phyloP scores from a whole-genome alignment of 768 basidiomycete species.

The Grammothele lineata region DNA sequence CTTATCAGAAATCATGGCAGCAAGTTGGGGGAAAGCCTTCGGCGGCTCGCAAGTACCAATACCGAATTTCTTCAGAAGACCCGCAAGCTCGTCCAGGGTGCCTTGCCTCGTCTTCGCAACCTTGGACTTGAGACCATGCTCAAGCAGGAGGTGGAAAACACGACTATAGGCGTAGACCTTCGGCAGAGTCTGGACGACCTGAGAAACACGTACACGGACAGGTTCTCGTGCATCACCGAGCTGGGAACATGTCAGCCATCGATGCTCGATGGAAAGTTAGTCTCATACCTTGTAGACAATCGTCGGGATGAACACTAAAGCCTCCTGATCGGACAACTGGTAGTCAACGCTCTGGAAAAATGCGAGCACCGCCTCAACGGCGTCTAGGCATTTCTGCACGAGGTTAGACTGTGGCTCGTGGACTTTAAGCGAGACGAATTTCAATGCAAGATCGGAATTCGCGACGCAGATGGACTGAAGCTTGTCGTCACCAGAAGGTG shows the following conservation, averaged over 20 bases:
- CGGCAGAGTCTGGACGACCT: conserved; percentile 79
- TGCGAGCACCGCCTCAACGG: conserved; percentile 71
- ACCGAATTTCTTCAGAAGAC: conserved; percentile 77
- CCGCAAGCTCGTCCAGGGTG: conserved; percentile 75
- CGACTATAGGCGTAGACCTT: conserved; percentile 93
- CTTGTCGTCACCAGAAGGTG: conserved; percentile 52
- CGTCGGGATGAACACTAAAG: conserved; percentile 83
- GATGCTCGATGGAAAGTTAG: background rate
- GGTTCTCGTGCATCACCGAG: conserved; percentile 90
- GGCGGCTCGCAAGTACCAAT: conserved; percentile 75
- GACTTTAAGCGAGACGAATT: conserved; percentile 88
- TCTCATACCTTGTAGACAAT: conserved; percentile 75
- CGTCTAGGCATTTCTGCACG: conserved; percentile 82
- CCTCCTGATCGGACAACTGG: conserved; percentile 83
- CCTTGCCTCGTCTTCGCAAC: conserved; percentile 91
- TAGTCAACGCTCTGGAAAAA: conserved; percentile 71
- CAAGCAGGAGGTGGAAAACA: conserved; percentile 81
- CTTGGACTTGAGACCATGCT: conserved; percentile 86
- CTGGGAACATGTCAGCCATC: conserved; percentile 36
- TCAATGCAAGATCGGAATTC: conserved; percentile 87
- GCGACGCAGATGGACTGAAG: conserved; percentile 67
- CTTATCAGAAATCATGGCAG: conserved; percentile 80
- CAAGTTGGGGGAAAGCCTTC: conserved; percentile 76
- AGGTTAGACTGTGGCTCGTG: conserved; percentile 92
- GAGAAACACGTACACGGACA: conserved; percentile 73